Evolutionary conservation across 257 asterid genomes (phyloP), one percentile per base, ranked within the genome.

Genomic region (Solanum chiquidenum): DNA sequence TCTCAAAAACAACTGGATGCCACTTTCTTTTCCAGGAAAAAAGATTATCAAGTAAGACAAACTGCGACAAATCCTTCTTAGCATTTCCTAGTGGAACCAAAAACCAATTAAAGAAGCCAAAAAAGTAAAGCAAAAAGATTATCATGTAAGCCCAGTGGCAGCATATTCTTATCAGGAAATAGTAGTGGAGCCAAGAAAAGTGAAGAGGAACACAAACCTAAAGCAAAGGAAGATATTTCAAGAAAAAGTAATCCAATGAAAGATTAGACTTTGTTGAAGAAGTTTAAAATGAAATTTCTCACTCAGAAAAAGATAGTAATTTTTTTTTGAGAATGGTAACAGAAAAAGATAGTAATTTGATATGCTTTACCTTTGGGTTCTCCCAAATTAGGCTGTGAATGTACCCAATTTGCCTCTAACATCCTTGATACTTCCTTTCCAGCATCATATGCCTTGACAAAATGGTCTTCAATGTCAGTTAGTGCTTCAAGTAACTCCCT

Each of bases 401-500:
- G 98, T 74, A 95, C 95, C 93, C 95, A 92, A 84, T 95, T 94
- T 68, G 95, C 95, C 92, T 95, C 99, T 85, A 97, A 88, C 99
- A 97, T 95, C 90, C 95, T 95, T 31, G 98, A 93, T 79, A 97
- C 95, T 60, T 94, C 97, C 72, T 95, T 97, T 7, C 98, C 99
- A 90, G 98, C 92, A 91, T 95, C 98, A 92, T 92, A 95, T 89
- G 98, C 99, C 88, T 94, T 91, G 1, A 91, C 31, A 87, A 97
- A 97, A 88, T 94, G 94, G 77, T 95, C 99, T 88, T 94, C 98
- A 85, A 97, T 93, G 84, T 97, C 98, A 64, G 87, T 93, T 42
- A 97, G 88, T 87, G 98, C 98, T 90, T 97, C 99, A 90, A 97
- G 87, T 77, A 97, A 85, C 90, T 97, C 98, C 69, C 99, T 93